Evolutionary conservation across 495 filamentous ascomycete genomes (phyloP).

Genomic region (Tuber melanosporum): DNA sequence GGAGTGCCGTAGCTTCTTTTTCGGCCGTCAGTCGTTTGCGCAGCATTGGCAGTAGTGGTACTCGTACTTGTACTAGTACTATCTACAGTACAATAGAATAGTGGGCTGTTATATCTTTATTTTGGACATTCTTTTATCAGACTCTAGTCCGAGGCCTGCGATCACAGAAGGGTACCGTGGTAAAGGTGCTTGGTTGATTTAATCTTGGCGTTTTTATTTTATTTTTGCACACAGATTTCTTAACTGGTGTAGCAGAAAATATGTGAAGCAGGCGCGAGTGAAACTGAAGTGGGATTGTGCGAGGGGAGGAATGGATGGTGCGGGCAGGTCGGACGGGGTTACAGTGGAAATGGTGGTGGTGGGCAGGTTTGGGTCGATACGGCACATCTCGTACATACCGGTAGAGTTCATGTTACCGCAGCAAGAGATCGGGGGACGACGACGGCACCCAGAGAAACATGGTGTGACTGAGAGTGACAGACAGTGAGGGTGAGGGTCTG

Average conservation of each 20-base stretch:
- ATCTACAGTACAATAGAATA: too few relatives aligned
- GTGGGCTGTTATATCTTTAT: constrained; percentile 18
- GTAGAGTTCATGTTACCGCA: background rate
- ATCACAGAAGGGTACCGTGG: background rate
- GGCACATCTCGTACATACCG: background rate
- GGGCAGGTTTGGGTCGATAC: background rate
- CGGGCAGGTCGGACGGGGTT: constrained; percentile 4
- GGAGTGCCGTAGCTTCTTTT: background rate
- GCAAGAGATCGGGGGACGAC: background rate
- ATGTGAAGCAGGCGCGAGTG: constrained; percentile 5
- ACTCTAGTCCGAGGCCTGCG: background rate
- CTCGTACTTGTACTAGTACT: too few relatives aligned
- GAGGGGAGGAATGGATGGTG: background rate
- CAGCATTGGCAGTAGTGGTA: background rate
- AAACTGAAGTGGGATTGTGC: constrained; percentile 2
- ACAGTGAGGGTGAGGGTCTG: constrained; percentile 10
- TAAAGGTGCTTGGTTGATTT: background rate
- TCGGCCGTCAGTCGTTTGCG: background rate
- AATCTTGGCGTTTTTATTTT: background rate
- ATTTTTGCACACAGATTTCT: constrained; percentile 2
- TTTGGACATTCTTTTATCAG: background rate
- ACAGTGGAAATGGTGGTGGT: background rate
- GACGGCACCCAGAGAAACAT: background rate
- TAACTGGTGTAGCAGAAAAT: background rate
- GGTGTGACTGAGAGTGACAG: background rate